phyloP scores from a whole-genome alignment of 2,329 filamentous ascomycete genomes.

The Colletotrichum caudatum region DNA sequence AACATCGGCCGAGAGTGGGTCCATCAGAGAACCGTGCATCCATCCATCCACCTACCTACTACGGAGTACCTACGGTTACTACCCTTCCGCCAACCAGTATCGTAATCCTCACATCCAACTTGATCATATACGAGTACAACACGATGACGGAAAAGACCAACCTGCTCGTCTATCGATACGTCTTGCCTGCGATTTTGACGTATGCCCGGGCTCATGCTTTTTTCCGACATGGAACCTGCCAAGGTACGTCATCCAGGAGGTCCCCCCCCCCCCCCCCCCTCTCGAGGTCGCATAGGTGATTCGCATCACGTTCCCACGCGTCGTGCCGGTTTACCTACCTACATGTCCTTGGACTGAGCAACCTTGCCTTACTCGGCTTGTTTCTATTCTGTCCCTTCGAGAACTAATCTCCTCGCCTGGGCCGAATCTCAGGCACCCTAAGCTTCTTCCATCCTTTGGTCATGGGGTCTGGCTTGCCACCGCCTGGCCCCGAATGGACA shows the following conservation, averaged over 20 bases:
- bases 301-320: neutral
- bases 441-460: conserved; percentile 1
- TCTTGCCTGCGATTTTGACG: neutral
- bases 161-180: neutral
- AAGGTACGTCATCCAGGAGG: no score
- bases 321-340: neutral
- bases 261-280: no score
- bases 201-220: neutral
- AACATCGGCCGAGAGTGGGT: conserved; percentile 7
- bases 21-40: neutral
- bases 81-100: neutral
- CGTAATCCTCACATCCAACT: conserved; percentile 2
- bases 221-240: neutral
- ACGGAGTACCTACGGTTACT: no score
- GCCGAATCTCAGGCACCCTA: no score
- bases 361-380: neutral
- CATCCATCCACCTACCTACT: no score
- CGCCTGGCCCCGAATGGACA: neutral
- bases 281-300: no score
- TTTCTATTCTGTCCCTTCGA: neutral
- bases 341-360: neutral
- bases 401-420: neutral
- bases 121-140: neutral
- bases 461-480: neutral
- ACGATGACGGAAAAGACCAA: neutral